Conservation (phyloP, 2,329 filamentous ascomycete genomes). For the Botryotinia convoluta region DNA sequence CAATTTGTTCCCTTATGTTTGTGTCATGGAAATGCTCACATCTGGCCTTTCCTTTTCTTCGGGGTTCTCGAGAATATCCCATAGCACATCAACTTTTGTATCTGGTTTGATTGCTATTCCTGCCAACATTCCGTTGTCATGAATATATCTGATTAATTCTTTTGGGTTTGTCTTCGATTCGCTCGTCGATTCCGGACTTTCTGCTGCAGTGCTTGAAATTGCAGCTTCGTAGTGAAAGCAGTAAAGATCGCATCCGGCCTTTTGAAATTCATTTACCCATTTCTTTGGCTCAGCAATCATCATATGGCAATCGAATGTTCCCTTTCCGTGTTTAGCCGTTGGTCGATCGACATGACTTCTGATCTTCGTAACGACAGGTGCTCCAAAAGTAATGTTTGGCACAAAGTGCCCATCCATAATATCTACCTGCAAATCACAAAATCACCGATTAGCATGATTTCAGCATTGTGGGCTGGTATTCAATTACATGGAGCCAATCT, state of each 20-base stretch:
- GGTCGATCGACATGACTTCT: conserved; percentile 79
- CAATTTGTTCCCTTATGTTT: neutral
- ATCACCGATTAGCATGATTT: neutral
- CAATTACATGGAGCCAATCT: conserved; percentile 55
- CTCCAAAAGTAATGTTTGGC: conserved; percentile 95
- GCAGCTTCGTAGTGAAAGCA: conserved; percentile 99
- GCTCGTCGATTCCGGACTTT: conserved; percentile 67
- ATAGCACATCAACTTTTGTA: conserved; percentile 86
- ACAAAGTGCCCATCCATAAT: conserved; percentile 99
- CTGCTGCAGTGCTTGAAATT: conserved; percentile 75
- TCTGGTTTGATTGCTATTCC: conserved; percentile 95
- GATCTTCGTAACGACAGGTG: conserved; percentile 93
- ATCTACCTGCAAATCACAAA: conserved; percentile 55
- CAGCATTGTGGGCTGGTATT: neutral
- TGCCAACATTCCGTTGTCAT: conserved; percentile 81
- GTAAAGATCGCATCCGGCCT: conserved; percentile 95
- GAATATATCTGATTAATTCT: conserved; percentile 86
- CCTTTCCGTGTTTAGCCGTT: conserved; percentile 65
- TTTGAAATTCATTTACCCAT: conserved; percentile 95
- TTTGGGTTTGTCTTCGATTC: conserved; percentile 75
- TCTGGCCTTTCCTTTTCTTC: conserved; percentile 79
- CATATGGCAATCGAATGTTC: conserved; percentile 99
- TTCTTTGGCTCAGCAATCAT: conserved; percentile 99
- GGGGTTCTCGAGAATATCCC: conserved; percentile 76
- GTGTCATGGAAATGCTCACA: conserved; percentile 55